phyloP scores from a whole-genome alignment of 2,329 filamentous ascomycete genomes.

The Xylaria sp. region DNA sequence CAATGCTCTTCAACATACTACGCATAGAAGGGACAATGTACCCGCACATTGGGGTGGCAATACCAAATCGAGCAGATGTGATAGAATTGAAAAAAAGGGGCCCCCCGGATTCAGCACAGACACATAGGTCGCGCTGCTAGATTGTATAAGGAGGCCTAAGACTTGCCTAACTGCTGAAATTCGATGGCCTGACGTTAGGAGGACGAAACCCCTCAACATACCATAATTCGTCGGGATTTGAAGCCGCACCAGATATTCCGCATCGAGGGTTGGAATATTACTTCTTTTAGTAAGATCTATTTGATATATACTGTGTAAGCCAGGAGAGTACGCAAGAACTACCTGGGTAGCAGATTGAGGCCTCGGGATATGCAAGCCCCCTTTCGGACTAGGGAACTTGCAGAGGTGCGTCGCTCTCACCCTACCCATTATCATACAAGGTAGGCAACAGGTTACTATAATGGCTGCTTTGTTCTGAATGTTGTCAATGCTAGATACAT shows the following conservation, averaged over 20 bases:
- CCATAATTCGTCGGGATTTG: constrained; percentile 24
- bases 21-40: not conserved
- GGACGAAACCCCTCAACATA: constrained; percentile 1
- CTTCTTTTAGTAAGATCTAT: constrained; percentile 27
- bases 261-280: constrained; percentile 17
- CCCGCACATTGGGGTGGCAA: not conserved
- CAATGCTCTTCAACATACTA: not conserved
- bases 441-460: constrained; percentile 1
- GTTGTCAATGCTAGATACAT: not conserved
- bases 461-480: not conserved
- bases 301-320: constrained; percentile 4
- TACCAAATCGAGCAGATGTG: not conserved
- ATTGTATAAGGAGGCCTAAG: not conserved
- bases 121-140: not conserved
- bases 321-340: constrained; percentile 4
- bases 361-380: constrained; percentile 11
- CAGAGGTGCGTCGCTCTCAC: constrained; percentile 22
- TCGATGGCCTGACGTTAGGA: not conserved
- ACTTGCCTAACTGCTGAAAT: not conserved
- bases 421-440: constrained; percentile 30
- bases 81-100: not conserved
- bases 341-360: not conserved
- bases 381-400: not conserved
- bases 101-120: not conserved
- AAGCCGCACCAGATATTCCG: not conserved